Conservation (phyloP, 108 stramenopile species). For the Nannochloropsis salina region DNA sequence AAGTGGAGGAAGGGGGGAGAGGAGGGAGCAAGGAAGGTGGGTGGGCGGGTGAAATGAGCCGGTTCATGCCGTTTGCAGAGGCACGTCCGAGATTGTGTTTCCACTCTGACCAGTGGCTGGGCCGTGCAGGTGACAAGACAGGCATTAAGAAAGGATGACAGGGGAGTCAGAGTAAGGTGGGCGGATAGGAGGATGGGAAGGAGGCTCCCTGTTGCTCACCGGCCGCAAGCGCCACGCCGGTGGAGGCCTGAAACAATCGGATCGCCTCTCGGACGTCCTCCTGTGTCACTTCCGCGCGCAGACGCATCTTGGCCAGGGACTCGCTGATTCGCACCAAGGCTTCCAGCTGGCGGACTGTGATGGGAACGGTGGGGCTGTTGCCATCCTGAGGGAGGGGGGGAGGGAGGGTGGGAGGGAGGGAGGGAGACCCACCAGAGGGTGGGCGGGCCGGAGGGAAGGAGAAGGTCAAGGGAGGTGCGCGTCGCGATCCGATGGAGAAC, state of each 20-base stretch:
- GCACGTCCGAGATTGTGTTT: neutral
- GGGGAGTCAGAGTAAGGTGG: neutral
- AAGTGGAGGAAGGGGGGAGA: neutral
- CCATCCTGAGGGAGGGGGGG: constrained; percentile 25
- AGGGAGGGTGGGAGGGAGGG: neutral
- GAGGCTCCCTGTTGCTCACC: constrained; percentile 25
- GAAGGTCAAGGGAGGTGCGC: neutral
- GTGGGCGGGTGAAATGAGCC: neutral
- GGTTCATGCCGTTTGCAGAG: neutral
- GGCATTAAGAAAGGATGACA: neutral
- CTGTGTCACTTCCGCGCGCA: constrained; percentile 76
- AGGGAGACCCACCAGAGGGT: neutral
- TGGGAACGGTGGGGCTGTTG: constrained; percentile 77
- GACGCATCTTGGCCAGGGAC: constrained; percentile 90
- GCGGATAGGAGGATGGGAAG: neutral
- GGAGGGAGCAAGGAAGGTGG: neutral
- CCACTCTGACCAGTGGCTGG: constrained; percentile 28
- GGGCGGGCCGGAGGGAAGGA: neutral
- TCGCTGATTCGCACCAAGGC: constrained; percentile 93
- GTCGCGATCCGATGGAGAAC: neutral
- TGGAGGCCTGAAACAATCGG: constrained; percentile 92
- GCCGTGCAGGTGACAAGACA: constrained; percentile 13
- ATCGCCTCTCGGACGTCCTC: constrained; percentile 97
- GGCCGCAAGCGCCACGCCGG: constrained; percentile 82
- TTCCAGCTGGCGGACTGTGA: constrained; percentile 99